phyloP scores from a whole-genome alignment of 2,329 filamentous ascomycete genomes.

The Penicillium sp. region DNA sequence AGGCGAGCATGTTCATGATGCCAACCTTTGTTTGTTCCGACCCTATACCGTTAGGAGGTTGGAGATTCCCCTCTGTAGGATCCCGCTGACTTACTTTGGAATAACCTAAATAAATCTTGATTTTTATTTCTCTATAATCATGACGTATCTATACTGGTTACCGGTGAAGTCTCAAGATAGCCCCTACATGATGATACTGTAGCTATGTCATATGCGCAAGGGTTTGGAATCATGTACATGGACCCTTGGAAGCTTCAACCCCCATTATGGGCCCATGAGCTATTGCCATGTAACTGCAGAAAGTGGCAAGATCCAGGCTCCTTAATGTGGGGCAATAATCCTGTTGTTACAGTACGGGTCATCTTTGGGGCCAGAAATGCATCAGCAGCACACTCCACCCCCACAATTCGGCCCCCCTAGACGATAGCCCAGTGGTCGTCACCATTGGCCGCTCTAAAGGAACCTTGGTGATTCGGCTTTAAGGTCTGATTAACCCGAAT shows the following conservation, averaged over 20 bases:
- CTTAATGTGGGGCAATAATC: neutral
- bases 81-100: neutral
- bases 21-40: neutral
- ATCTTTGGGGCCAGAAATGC: neutral
- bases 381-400: neutral
- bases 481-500: neutral
- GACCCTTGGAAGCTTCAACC: neutral
- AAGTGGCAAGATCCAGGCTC: neutral
- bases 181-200: neutral
- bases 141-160: neutral
- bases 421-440: neutral
- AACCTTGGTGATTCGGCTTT: neutral
- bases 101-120: neutral
- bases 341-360: neutral
- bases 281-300: neutral
- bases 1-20: neutral
- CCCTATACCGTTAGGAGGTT: neutral
- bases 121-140: neutral
- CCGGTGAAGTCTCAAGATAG: neutral
- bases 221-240: neutral
- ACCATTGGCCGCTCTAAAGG: neutral
- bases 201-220: neutral
- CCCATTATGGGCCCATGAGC: neutral
- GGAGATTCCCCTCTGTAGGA: neutral
- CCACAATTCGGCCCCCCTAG: neutral